Percentiles rank a stretch among this genome's conserved stretches.
Evolutionary conservation across 192 early-diverging fungal species (phyloP).

Genomic region (Backusella tarrabulga): DNA sequence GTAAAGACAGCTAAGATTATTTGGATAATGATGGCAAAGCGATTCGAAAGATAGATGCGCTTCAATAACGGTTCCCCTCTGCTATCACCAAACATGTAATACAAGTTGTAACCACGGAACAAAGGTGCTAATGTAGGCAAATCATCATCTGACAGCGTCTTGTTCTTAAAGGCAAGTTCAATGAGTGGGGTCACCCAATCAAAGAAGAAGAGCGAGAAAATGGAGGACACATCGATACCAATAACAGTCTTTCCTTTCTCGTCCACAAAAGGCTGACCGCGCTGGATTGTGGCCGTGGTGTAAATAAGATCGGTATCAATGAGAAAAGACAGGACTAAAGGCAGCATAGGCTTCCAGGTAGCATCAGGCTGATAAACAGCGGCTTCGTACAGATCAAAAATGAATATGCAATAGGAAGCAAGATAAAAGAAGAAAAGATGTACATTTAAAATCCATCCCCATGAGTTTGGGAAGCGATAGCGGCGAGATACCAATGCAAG

Average conservation of each 20-base stretch:
- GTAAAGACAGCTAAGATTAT: neutral
- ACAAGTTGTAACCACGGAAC: slow-evolving; percentile 34
- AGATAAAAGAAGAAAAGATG: slow-evolving; percentile 28
- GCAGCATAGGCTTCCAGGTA: neutral
- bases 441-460: slow-evolving; percentile 38
- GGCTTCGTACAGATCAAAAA: neutral
- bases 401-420: neutral
- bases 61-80: slow-evolving; percentile 10
- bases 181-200: slow-evolving; percentile 39
- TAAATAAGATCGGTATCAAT: slow-evolving; percentile 17
- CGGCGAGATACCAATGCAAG: slow-evolving; percentile 25
- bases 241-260: slow-evolving; percentile 3
- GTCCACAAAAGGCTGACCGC: slow-evolving; percentile 21
- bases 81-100: slow-evolving; percentile 32
- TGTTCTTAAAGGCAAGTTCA: slow-evolving; percentile 33
- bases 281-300: slow-evolving; percentile 10
- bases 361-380: neutral
- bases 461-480: slow-evolving; percentile 21
- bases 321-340: slow-evolving; percentile 3
- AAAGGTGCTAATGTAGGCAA: slow-evolving; percentile 34
- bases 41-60: slow-evolving; percentile 7
- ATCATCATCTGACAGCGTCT: slow-evolving; percentile 35
- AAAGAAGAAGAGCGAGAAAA: slow-evolving; percentile 38
- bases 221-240: slow-evolving; percentile 20
- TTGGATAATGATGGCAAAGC: neutral